Evolutionary conservation across 2,329 filamentous ascomycete species (phyloP).

Genomic region (Cytospora piceae): DNA sequence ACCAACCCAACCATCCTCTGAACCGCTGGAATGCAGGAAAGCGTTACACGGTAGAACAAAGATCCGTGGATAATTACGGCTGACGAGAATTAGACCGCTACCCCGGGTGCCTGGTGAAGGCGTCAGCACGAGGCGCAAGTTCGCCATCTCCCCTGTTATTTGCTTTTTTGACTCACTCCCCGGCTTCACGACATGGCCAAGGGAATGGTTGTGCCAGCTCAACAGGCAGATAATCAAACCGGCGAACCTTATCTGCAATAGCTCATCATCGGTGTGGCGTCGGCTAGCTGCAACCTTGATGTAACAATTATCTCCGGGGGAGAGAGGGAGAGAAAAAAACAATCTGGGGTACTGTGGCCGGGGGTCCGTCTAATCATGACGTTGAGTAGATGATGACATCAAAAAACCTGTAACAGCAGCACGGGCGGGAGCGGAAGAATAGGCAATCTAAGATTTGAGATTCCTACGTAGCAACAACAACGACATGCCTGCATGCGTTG

Average conservation of each 20-base stretch:
- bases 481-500: not conserved
- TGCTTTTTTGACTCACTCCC: conserved; percentile 5
- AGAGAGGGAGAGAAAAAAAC: too few species aligned
- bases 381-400: not conserved
- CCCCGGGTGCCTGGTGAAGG: not conserved
- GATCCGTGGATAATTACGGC: not conserved
- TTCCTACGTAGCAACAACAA: too few species aligned
- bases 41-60: not conserved
- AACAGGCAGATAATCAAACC: not conserved
- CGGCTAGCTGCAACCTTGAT: not conserved
- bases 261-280: not conserved
- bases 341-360: not conserved
- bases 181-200: not conserved
- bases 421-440: too few species aligned
- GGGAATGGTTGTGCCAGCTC: too few species aligned
- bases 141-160: conserved; percentile 23
- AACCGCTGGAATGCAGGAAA: not conserved
- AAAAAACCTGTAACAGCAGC: not conserved
- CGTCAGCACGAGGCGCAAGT: conserved; percentile 15
- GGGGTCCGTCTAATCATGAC: not conserved
- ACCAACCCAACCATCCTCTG: not conserved
- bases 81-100: not conserved
- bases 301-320: not conserved
- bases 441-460: too few species aligned
- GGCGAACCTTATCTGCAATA: not conserved